These are phyloP conservation scores for Gloeostereum incarnatum DNA, from an alignment of 768 basidiomycete genomes.

Conservation along the genomic window DNA sequence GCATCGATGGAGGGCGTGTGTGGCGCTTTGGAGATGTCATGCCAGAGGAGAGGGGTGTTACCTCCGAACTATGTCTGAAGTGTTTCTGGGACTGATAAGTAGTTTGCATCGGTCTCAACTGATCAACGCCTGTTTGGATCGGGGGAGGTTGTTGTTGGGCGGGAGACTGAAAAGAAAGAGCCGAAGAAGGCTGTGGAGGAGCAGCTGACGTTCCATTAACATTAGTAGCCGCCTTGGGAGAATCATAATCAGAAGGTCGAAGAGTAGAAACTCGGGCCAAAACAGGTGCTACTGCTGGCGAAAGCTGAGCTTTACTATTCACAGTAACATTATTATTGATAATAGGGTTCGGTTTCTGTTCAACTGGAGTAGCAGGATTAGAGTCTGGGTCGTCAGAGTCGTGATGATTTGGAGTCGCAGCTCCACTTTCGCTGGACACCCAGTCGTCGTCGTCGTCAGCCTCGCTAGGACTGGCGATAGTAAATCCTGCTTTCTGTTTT, in stretches of 20 bases:
- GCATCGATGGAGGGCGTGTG: slow-evolving; percentile 55
- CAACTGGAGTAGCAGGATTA: slow-evolving; percentile 19
- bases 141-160: neutral
- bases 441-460: slow-evolving; percentile 61
- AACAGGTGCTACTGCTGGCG: slow-evolving; percentile 4
- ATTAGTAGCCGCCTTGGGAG: neutral
- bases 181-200: neutral
- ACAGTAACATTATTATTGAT: neutral
- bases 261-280: slow-evolving; percentile 19
- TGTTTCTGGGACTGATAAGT: slow-evolving; percentile 32
- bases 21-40: slow-evolving; percentile 27
- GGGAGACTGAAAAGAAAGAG: neutral
- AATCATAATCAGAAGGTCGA: neutral
- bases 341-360: slow-evolving; percentile 3
- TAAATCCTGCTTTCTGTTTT: slow-evolving; percentile 56
- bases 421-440: slow-evolving; percentile 74
- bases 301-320: slow-evolving; percentile 6
- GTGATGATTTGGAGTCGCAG: slow-evolving; percentile 49
- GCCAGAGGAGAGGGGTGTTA: slow-evolving; percentile 20
- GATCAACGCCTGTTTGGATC: neutral
- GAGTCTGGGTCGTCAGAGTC: slow-evolving; percentile 35
- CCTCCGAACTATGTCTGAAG: slow-evolving; percentile 19
- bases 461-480: slow-evolving; percentile 39
- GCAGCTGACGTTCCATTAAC: neutral
- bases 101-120: slow-evolving; percentile 11